These are phyloP conservation scores for Irpex sp. DNA, from an alignment of 1,284 basidiomycete genomes.

Conservation along the genomic window DNA sequence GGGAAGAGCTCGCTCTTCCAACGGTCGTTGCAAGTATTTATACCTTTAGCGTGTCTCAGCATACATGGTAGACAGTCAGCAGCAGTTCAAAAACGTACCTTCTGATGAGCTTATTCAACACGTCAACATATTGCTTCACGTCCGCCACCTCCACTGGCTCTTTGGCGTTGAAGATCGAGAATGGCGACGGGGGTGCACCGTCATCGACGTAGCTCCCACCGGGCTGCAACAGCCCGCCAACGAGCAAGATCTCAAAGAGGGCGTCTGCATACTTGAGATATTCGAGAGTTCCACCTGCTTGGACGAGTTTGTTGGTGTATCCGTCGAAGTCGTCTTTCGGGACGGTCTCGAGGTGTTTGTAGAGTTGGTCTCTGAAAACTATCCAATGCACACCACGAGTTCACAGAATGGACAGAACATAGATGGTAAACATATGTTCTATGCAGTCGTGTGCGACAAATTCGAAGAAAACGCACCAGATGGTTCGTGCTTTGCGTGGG, in stretches of 20 bases:
- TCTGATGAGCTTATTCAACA: slow-evolving; percentile 92
- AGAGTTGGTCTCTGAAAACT: slow-evolving; percentile 96
- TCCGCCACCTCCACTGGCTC: slow-evolving; percentile 76
- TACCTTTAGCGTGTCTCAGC: slow-evolving; percentile 52
- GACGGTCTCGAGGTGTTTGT: slow-evolving; percentile 90
- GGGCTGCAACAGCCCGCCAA: slow-evolving; percentile 93
- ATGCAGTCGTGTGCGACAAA: not conserved
- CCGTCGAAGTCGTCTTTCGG: slow-evolving; percentile 80
- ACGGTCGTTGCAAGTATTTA: slow-evolving; percentile 96
- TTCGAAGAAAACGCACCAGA: slow-evolving; percentile 38
- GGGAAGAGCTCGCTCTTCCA: slow-evolving; percentile 84
- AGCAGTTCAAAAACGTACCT: slow-evolving; percentile 54
- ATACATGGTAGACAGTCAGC: not conserved
- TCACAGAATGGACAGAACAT: not conserved
- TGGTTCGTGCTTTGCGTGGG: slow-evolving; percentile 87
- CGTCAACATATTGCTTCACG: slow-evolving; percentile 90
- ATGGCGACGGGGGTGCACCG: slow-evolving; percentile 74
- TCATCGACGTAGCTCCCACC: slow-evolving; percentile 92
- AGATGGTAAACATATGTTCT: slow-evolving; percentile 15
- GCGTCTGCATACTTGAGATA: slow-evolving; percentile 94
- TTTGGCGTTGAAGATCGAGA: slow-evolving; percentile 81
- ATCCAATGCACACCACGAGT: slow-evolving; percentile 1
- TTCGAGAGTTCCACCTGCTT: slow-evolving; percentile 90
- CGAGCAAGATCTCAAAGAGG: slow-evolving; percentile 92
- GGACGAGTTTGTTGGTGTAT: slow-evolving; percentile 82